Percentiles rank a stretch among this genome's conserved stretches.
phyloP scores from a whole-genome alignment of 1,284 basidiomycete species.

The Golubevia pallescens region DNA sequence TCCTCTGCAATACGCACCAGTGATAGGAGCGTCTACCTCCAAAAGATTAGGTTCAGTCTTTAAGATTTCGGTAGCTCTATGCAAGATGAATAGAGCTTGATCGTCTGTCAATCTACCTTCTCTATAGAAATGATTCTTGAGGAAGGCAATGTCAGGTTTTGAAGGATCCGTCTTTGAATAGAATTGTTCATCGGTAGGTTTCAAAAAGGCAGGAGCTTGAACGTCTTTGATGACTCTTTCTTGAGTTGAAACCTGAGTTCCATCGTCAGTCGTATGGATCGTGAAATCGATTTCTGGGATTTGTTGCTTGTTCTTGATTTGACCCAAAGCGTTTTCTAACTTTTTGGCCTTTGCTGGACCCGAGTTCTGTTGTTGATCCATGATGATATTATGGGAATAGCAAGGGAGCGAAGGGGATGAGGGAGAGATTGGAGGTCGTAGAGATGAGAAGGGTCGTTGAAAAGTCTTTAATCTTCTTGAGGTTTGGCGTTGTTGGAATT shows the following conservation, averaged over 20 bases:
- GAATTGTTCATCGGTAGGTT: slow-evolving; percentile 92
- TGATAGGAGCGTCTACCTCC: slow-evolving; percentile 90
- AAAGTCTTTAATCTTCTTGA: too few species aligned
- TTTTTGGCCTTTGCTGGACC: not conserved
- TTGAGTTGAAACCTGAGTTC: slow-evolving; percentile 65
- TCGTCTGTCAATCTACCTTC: slow-evolving; percentile 87
- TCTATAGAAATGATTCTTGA: slow-evolving; percentile 98
- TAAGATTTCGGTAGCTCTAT: slow-evolving; percentile 76
- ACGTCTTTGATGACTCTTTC: slow-evolving; percentile 66
- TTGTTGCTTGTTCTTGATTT: slow-evolving; percentile 50
- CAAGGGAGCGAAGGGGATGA: too few species aligned
- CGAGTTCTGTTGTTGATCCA: not conserved
- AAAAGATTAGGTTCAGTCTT: slow-evolving; percentile 85
- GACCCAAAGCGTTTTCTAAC: slow-evolving; percentile 4
- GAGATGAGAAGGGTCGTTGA: too few species aligned
- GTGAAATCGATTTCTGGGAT: slow-evolving; percentile 65
- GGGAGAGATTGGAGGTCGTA: too few species aligned
- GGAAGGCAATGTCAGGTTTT: slow-evolving; percentile 78
- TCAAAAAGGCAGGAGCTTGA: slow-evolving; percentile 76
- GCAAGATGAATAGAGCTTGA: slow-evolving; percentile 84
- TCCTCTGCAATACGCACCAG: slow-evolving; percentile 74
- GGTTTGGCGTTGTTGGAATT: too few species aligned
- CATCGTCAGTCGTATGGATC: slow-evolving; percentile 65
- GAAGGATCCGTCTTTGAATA: slow-evolving; percentile 53
- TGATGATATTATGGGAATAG: not conserved